Base-by-base conservation (phyloP, 768 basidiomycete species). In the Mycena albidolilacea region DNA sequence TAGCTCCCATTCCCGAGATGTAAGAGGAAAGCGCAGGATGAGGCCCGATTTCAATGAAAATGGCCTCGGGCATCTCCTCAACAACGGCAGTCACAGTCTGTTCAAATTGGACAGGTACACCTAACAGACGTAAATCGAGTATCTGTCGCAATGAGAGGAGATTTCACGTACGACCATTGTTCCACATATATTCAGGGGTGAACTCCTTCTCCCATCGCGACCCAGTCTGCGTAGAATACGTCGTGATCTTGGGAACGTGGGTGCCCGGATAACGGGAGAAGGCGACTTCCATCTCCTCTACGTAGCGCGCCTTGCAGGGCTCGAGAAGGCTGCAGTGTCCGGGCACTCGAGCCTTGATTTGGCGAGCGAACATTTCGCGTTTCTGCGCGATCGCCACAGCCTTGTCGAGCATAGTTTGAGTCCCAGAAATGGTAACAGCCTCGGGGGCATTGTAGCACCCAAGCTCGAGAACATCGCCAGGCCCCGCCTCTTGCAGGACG, bases 321-420 rank as follows among this genome's bases (percentile, higher is more conserved):
- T 85, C 83, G 79, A 87, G 83, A 41, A 85, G 72, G 7, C 71
- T 72, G 3, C 81, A 84, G 74, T 88, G 87, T 21, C 82, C 81
- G 0, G 87, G 82, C 0, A 84, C 80, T 23, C 77, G 75, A 7
- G 86, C 83, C 10, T 79, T 78, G 23, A 87, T 76, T 62, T 80
- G 80, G 21, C 81, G 80, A 3, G 83, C 86, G 61, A 84, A 80
- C 21, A 84, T 74, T 0, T 81, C 82, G 17, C 67, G 70, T 8
- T 68, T 62, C 38, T 76, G 62, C 2, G 84, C 83, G 11, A 79
- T 52, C 19, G 71, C 72, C 0, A 87, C 79, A 1, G 81, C 79
- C 8, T 70, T 69, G 21, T 85, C 83, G 35, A 84, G 65, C 19
- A 76, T 58, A 0, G 43, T 43, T 39, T 75, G 72, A 10, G 74